Conservation (phyloP, 495 filamentous ascomycete species). For the Penicillium simplicissimum region DNA sequence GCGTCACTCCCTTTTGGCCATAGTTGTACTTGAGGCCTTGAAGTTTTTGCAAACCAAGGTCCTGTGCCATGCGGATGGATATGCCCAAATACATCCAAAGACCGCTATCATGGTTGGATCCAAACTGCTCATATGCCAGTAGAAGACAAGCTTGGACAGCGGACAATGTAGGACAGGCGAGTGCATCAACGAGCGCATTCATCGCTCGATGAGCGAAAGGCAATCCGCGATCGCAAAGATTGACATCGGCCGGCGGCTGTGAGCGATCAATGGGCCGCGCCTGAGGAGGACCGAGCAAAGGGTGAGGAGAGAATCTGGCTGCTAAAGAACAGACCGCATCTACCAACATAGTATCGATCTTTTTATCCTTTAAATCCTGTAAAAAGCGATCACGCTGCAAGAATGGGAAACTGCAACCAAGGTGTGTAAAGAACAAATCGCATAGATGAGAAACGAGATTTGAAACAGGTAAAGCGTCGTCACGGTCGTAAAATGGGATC, state of each 20-base stretch:
- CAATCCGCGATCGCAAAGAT: constrained; percentile 58
- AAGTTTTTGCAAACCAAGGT: constrained; percentile 76
- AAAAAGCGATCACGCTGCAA: constrained; percentile 68
- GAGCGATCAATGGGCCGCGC: constrained; percentile 52
- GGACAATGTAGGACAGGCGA: constrained; percentile 75
- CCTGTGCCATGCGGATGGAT: constrained; percentile 82
- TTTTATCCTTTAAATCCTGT: constrained; percentile 69
- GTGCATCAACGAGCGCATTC: constrained; percentile 69
- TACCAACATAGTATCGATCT: constrained; percentile 82
- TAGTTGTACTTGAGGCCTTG: constrained; percentile 71
- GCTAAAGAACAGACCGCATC: constrained; percentile 80
- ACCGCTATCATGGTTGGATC: constrained; percentile 80
- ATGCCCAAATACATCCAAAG: constrained; percentile 89
- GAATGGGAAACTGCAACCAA: constrained; percentile 84
- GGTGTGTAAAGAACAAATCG: constrained; percentile 73
- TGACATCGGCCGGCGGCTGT: constrained; percentile 35
- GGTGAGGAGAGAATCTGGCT: constrained; percentile 75
- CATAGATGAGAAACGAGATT: constrained; percentile 72
- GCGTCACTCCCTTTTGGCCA: constrained; percentile 55
- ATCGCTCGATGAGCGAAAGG: constrained; percentile 78
- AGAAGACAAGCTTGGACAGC: constrained; percentile 78
- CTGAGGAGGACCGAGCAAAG: constrained; percentile 57
- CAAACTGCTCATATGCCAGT: constrained; percentile 84
- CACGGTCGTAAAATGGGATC: constrained; percentile 76
- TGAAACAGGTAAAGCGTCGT: constrained; percentile 64